These are phyloP conservation scores for Myxozyma vanderwaltii DNA, from an alignment of 805 yeast genomes.

Conservation along the genomic window DNA sequence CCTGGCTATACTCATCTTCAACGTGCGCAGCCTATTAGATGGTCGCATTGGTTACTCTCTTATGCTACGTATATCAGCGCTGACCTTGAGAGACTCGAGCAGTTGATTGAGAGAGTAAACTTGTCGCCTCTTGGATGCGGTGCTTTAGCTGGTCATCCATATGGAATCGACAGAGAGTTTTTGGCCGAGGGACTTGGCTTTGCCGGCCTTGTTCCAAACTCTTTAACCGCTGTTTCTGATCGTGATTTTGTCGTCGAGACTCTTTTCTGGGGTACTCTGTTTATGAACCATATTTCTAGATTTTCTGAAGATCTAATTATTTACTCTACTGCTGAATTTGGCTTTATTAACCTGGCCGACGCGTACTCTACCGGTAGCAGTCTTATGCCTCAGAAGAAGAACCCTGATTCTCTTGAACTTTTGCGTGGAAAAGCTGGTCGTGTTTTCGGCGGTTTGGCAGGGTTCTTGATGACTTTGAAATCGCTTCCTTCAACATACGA, in stretches of 20 bases:
- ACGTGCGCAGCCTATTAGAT: constrained; percentile 99
- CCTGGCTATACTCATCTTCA: constrained; percentile 99
- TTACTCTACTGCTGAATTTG: constrained; percentile 97
- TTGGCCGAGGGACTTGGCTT: constrained; percentile 81
- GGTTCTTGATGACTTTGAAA: constrained; percentile 93
- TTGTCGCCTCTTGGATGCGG: constrained; percentile 94
- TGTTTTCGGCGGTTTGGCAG: constrained; percentile 91
- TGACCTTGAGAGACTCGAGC: constrained; percentile 81
- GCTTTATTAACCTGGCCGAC: constrained; percentile 88
- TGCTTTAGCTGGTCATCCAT: constrained; percentile 98
- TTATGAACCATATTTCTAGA: constrained; percentile 94
- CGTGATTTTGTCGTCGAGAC: constrained; percentile 97
- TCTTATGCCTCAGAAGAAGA: constrained; percentile 98
- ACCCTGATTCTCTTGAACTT: constrained; percentile 93
- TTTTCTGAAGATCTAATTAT: constrained; percentile 93
- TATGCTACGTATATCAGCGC: constrained; percentile 94
- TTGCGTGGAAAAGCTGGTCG: constrained; percentile 97
- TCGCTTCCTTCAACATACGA: constrained; percentile 98
- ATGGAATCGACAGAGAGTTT: constrained; percentile 95
- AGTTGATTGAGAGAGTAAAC: constrained; percentile 80
- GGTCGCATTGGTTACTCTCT: constrained; percentile 96
- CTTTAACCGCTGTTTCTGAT: constrained; percentile 94
- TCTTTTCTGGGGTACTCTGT: constrained; percentile 91
- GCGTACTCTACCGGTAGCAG: constrained; percentile 99
- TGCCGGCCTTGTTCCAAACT: constrained; percentile 86